These are phyloP conservation scores for Aspergillus felis DNA, from an alignment of 2,329 filamentous ascomycete genomes.

Conservation along the genomic window DNA sequence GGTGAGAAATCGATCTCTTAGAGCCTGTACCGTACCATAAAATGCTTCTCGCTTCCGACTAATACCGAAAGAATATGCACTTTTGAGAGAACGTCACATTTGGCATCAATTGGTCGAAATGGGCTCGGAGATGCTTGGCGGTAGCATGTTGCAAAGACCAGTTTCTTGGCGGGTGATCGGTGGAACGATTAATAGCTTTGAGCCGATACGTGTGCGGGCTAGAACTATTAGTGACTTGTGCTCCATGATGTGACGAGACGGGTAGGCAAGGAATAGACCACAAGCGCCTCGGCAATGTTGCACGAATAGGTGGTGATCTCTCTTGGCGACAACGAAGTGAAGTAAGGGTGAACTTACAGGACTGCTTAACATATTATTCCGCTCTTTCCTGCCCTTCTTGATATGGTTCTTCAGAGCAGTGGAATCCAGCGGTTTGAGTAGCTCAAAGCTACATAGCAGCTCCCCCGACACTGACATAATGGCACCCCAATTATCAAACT, in stretches of 20 bases:
- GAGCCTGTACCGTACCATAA: slow-evolving; percentile 7
- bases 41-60: slow-evolving; percentile 4
- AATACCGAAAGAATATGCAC: slow-evolving; percentile 4
- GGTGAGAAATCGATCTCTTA: slow-evolving; percentile 5
- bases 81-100: slow-evolving; percentile 8
- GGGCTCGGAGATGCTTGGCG: slow-evolving; percentile 13
- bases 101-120: slow-evolving; percentile 4
- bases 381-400: slow-evolving; percentile 93
- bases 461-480: slow-evolving; percentile 97
- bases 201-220: slow-evolving; percentile 45
- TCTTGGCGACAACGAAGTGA: slow-evolving; percentile 19
- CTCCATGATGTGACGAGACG: slow-evolving; percentile 1
- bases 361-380: slow-evolving; percentile 93
- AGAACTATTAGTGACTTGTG: slow-evolving; percentile 17
- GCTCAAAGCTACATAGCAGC: slow-evolving; percentile 91
- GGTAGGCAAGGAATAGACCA: slow-evolving; percentile 6
- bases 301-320: slow-evolving; percentile 14
- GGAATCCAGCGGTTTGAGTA: slow-evolving; percentile 93
- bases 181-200: slow-evolving; percentile 39
- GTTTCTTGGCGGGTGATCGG: slow-evolving; percentile 18
- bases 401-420: slow-evolving; percentile 97
- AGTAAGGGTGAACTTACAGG: slow-evolving; percentile 62
- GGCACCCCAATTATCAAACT: slow-evolving; percentile 98
- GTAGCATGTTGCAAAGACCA: slow-evolving; percentile 17
- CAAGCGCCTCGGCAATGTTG: slow-evolving; percentile 20